Evolutionary conservation across 2,329 filamentous ascomycete species (phyloP), one percentile per base, ranked within the genome.

Genomic region (Penicillium sp.): DNA sequence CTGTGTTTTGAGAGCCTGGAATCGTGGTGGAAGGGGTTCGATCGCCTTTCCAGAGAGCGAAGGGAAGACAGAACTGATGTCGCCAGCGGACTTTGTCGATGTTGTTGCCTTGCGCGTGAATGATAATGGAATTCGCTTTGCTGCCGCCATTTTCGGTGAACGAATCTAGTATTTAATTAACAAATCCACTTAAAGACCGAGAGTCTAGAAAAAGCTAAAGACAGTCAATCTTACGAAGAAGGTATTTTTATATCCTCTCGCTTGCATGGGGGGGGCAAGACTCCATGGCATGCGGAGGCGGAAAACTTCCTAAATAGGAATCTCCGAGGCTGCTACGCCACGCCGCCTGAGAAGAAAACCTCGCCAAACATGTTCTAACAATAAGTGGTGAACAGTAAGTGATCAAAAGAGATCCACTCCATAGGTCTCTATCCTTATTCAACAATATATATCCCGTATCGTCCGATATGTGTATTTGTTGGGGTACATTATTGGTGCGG

Each of bases 1-100:
- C 1, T 59, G 58, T 18, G 60, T 57, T 55, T 79, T 79, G 26
- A 79, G 61, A 9, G 74, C 69, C 26, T 65, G 65, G 51, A 78
- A 79, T 5, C 77, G 70, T 30, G 69, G 55, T 3, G 76, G 74
- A 16, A 79, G 65, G 16, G 75, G 72, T 47, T 74, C 67, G 1
- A 72, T 65, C 1, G 74, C 74, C 57, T 66, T 65, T 7, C 52
- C 52, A 21, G 52, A 54, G 52, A 79, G 66, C 56, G 74, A 76
- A 2, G 75, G 75, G 57, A 79, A 79, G 14, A 78, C 75, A 12
- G 74, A 77, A 5, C 74, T 77, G 53, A 79, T 79, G 61, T 79
- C 76, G 24, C 75, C 75, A 2, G 70, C 71, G 11, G 73, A 70
- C 61, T 78, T 77, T 30, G 74, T 76, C 26, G 68, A 26, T 47